A percentile compares a stretch with the other conserved stretches of the same genome.
Evolutionary conservation across 208 protist species (phyloP).

Genomic region (Leishmania aethiopica): DNA sequence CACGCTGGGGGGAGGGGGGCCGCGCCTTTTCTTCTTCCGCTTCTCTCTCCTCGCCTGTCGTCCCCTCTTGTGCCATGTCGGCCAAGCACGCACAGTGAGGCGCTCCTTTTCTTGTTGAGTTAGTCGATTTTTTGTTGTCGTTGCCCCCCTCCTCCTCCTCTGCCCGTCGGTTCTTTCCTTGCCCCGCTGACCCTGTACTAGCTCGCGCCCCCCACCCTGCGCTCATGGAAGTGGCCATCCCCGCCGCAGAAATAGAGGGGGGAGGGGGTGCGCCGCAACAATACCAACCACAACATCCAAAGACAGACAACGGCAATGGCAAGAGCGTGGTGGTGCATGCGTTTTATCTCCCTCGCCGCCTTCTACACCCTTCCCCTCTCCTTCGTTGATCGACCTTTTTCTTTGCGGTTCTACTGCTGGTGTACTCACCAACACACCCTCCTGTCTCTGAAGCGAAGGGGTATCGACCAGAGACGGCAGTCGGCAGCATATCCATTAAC

Average conservation of each 20-base stretch:
- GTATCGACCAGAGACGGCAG: background rate
- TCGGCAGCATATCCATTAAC: background rate
- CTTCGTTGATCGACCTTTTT: background rate
- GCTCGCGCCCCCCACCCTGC: too few species aligned
- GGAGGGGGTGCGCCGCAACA: too few species aligned
- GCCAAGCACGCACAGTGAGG: background rate
- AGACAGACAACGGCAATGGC: background rate
- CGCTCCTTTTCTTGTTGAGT: background rate
- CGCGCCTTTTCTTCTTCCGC: background rate
- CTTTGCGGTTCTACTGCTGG: background rate
- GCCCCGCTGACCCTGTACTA: background rate
- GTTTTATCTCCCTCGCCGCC: background rate
- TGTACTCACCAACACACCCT: background rate
- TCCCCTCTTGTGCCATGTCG: background rate
- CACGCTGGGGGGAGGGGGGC: background rate
- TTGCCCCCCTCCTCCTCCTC: background rate
- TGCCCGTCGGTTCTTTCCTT: background rate
- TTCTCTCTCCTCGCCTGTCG: background rate
- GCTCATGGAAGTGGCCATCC: too few species aligned
- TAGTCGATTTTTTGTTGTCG: background rate
- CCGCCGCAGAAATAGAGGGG: too few species aligned
- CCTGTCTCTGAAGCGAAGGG: too few species aligned
- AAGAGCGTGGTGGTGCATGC: background rate
- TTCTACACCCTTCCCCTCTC: background rate
- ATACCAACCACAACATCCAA: background rate